phyloP scores from a whole-genome alignment of 441 rosid genomes.

The Populus hybrid region DNA sequence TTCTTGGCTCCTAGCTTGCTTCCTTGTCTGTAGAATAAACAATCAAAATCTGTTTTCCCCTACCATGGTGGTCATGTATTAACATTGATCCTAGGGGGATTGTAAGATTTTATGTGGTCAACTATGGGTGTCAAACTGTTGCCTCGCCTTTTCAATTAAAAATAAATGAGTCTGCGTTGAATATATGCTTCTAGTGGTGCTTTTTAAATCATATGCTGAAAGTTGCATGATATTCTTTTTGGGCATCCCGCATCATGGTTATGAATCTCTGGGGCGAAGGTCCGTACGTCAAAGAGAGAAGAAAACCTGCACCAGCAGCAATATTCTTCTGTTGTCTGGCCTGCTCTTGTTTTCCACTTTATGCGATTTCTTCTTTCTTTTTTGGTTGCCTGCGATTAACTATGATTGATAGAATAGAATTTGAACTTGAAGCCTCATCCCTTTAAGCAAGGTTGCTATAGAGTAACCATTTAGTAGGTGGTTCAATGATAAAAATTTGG shows the following conservation, averaged over 20 bases:
- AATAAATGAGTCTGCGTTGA: background rate
- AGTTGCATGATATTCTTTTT: background rate
- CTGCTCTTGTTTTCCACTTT: no score
- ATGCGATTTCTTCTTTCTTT: background rate
- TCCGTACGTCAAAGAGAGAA: background rate
- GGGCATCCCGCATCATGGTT: background rate
- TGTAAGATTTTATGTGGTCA: background rate
- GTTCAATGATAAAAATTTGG: no score
- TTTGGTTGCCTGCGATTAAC: background rate
- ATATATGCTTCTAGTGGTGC: background rate
- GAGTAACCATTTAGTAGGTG: no score
- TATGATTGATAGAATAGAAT: background rate
- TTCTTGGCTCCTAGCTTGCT: background rate
- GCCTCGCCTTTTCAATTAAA: no score
- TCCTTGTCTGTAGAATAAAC: conserved; percentile 1
- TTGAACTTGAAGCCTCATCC: background rate
- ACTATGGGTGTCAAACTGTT: background rate
- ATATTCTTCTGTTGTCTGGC: no score
- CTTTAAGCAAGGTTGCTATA: background rate
- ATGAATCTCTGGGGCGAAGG: background rate
- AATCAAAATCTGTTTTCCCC: background rate
- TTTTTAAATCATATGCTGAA: background rate
- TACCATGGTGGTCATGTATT: background rate
- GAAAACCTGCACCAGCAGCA: no score
- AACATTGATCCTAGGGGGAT: background rate